Percentiles rank a stretch among this genome's conserved stretches.
Conservation (phyloP, 176 grass and related monocot species). For the Pontederia crassipes region DNA sequence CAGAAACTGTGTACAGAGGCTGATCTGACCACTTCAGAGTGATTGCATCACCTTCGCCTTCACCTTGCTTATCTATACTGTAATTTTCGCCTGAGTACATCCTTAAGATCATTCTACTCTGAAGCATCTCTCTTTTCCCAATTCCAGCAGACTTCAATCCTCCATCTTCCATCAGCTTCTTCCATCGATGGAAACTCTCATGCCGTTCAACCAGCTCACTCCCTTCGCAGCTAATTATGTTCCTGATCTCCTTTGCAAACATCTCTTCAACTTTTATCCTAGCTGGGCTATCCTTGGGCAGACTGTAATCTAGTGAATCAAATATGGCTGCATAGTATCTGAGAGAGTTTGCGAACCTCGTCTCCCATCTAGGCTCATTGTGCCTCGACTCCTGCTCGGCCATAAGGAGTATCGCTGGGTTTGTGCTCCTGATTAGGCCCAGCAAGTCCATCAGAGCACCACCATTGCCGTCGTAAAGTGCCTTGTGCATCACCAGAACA, state of each 20-base stretch:
- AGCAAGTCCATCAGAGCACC: conserved; percentile 53
- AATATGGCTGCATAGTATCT: conserved; percentile 65
- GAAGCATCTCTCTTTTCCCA: conserved; percentile 71
- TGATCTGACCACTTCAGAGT: conserved; percentile 67
- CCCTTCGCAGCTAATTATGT: conserved; percentile 73
- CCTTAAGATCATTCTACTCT: conserved; percentile 67
- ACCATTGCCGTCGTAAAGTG: conserved; percentile 50
- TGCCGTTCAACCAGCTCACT: conserved; percentile 54
- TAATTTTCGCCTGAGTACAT: conserved; percentile 63
- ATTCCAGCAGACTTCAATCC: conserved; percentile 52
- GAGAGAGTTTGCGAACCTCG: conserved; percentile 45
- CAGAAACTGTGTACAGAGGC: conserved; percentile 76
- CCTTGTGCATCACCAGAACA: conserved; percentile 54
- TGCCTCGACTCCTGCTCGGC: conserved; percentile 64
- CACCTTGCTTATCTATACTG: conserved; percentile 41
- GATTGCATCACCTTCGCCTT: conserved; percentile 47
- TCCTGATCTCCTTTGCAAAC: conserved; percentile 81
- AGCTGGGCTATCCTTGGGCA: conserved; percentile 28
- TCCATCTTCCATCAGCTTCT: conserved; percentile 59
- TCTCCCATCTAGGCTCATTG: conserved; percentile 52
- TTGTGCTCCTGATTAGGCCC: conserved; percentile 48
- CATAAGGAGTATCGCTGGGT: conserved; percentile 50
- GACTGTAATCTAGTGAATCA: conserved; percentile 47
- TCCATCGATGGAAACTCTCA: conserved; percentile 60
- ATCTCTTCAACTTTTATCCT: conserved; percentile 81